phyloP scores from a whole-genome alignment of 345 rosid genomes.

The Iberis pinnata region DNA sequence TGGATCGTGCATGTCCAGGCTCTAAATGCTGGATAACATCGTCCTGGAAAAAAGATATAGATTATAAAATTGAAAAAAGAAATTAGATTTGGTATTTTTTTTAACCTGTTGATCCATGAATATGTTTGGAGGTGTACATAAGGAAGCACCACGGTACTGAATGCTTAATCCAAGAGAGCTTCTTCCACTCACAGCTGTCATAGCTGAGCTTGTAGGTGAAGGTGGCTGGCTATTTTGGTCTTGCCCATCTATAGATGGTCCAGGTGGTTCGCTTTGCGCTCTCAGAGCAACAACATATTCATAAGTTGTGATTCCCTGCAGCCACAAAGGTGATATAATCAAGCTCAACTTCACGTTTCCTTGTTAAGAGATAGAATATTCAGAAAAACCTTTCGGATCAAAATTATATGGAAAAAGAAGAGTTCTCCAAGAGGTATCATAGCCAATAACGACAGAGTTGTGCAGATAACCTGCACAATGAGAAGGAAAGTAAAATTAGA shows the following conservation, averaged over 20 bases:
- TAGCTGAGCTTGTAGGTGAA: slow-evolving; percentile 82
- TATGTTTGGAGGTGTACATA: slow-evolving; percentile 97
- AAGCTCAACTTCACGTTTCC: slow-evolving; percentile 1
- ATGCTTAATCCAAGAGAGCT: slow-evolving; percentile 81
- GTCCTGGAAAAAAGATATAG: slow-evolving; percentile 37
- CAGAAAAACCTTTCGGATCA: slow-evolving; percentile 63
- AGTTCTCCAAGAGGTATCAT: slow-evolving; percentile 80
- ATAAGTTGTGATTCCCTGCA: slow-evolving; percentile 87
- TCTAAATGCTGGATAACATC: slow-evolving; percentile 86
- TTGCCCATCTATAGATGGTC: slow-evolving; percentile 58
- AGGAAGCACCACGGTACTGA: slow-evolving; percentile 69
- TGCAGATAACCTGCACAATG: slow-evolving; percentile 59
- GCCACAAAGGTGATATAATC: slow-evolving; percentile 12
- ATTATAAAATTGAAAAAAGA: background rate
- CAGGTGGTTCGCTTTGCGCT: slow-evolving; percentile 73
- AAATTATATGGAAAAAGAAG: slow-evolving; percentile 81
- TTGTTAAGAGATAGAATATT: slow-evolving; percentile 1
- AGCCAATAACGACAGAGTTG: slow-evolving; percentile 72
- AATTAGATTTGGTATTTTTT: background rate
- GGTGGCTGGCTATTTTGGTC: slow-evolving; percentile 64
- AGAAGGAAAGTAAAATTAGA: background rate
- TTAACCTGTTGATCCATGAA: slow-evolving; percentile 90
- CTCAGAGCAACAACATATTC: slow-evolving; percentile 94
- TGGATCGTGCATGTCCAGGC: slow-evolving; percentile 71
- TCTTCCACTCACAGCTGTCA: slow-evolving; percentile 75